phyloP scores from a whole-genome alignment of 768 basidiomycete genomes.

The Mycena polygramma region DNA sequence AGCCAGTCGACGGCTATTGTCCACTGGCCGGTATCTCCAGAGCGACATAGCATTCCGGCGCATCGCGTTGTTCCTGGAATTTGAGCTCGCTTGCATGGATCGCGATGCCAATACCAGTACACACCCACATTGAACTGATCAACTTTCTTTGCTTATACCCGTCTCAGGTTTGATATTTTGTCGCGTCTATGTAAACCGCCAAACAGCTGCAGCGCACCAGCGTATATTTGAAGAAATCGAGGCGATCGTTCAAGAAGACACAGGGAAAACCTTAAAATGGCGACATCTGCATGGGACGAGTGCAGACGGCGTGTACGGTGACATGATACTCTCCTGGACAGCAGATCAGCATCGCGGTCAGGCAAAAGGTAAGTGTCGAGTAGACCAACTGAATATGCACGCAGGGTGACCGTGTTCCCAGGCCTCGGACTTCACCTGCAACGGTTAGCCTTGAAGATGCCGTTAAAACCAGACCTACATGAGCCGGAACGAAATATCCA shows the following conservation, averaged over 20 bases:
- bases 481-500: background rate
- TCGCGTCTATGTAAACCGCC: background rate
- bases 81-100: conserved; percentile 16
- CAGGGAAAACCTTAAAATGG: background rate
- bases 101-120: conserved; percentile 2
- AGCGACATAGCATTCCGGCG: conserved; percentile 25
- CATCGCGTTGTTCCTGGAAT: conserved; percentile 14
- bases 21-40: conserved; percentile 5
- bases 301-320: background rate
- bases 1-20: background rate
- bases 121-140: too few relatives aligned
- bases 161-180: background rate
- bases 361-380: conserved; percentile 24
- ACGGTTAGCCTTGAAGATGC: background rate
- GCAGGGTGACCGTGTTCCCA: background rate
- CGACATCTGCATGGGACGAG: conserved; percentile 23
- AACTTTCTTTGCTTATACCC: too few relatives aligned
- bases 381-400: too few relatives aligned
- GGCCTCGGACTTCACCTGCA: background rate
- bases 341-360: conserved; percentile 8
- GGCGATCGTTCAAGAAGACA: conserved; percentile 15
- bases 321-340: conserved; percentile 7
- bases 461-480: background rate
- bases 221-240: background rate
- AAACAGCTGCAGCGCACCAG: background rate